A percentile compares a stretch with the other conserved stretches of the same genome.
Evolutionary conservation across 1,284 basidiomycete genomes (phyloP).

Genomic region (Vanrija sp.): DNA sequence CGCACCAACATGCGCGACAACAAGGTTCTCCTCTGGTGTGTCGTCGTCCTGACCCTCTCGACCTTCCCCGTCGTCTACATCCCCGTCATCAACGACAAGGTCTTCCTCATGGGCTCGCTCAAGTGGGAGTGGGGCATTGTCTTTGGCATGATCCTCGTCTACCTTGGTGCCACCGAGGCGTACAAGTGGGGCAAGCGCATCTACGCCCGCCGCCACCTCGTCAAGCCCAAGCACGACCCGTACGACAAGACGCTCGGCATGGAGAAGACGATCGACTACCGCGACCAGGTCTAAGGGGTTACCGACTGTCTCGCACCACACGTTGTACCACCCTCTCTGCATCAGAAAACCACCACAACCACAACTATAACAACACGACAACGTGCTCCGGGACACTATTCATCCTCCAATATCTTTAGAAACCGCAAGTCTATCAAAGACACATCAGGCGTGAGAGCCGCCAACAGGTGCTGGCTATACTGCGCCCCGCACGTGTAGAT

Average conservation of each 20-base stretch:
- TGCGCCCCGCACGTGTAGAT: no score
- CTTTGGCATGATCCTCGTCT: slow-evolving; percentile 46
- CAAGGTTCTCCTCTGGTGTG: slow-evolving; percentile 56
- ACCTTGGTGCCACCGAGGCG: slow-evolving; percentile 34
- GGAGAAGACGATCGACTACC: slow-evolving; percentile 31
- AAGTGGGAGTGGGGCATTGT: slow-evolving; percentile 50
- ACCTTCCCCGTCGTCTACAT: slow-evolving; percentile 49
- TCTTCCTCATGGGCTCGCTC: slow-evolving; percentile 41
- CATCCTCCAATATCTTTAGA: no score
- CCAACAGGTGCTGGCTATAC: no score
- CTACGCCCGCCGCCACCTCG: slow-evolving; percentile 12
- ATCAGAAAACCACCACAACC: no score
- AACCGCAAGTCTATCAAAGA: no score
- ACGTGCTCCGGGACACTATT: no score
- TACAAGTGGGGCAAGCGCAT: slow-evolving; percentile 42
- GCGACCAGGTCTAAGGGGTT: not conserved
- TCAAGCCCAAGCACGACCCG: slow-evolving; percentile 12
- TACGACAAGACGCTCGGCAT: slow-evolving; percentile 40
- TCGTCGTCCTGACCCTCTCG: slow-evolving; percentile 37
- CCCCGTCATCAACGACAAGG: slow-evolving; percentile 46
- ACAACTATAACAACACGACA: no score
- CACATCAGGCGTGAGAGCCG: no score
- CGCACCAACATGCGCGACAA: slow-evolving; percentile 56
- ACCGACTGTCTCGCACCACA: no score
- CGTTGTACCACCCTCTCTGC: no score